Evolutionary conservation across 345 rosid species (phyloP), one percentile per base, ranked within the genome.

Genomic region (Mallotus nudiflorus): DNA sequence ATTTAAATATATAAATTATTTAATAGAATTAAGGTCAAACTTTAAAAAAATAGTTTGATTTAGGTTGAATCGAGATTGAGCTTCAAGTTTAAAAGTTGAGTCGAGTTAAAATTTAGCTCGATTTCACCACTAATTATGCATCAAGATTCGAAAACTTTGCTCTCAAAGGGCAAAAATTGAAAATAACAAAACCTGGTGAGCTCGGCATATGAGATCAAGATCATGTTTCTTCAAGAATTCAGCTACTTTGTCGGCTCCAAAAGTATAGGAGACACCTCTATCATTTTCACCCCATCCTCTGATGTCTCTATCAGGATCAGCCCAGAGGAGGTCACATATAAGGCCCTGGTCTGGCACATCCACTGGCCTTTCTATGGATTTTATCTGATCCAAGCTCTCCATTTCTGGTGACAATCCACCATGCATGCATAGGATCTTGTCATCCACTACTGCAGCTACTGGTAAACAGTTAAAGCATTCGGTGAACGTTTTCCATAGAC

Each of bases 321-420:
- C 63, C 75, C 75, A 72, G 2, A 72, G 65, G 5, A 72, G 75
- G 31, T 72, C 75, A 15, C 75, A 72, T 42, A 72, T 2, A 45
- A 72, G 29, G 7, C 75, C 75, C n/a, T 72, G 70, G 46, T 72
- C 75, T 7, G 75, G 75, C 37, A 72, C 75, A 22, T 72, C 75
- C 0, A 45, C 46, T 3, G 75, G 75, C 58, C 75, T 72, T 55
- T 72, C 75, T 29, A 72, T 55, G 0, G 50, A 56, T 65, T 70
- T 55, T 7, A 72, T 72, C 57, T 65, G 75, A 65, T 72, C 75
- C 46, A 65, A 44, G 57, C 29, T 65, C 3, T 65, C 57, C 75
- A 72, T 65, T 31, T 72, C 75, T 12, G 75, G 75, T 11, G 75
- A 72, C 7, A 72, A 57, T 22, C 75, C 75, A 10, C 75, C 75